Conservation (phyloP, 1,139 yeast genomes). For the Pichia sp. region DNA sequence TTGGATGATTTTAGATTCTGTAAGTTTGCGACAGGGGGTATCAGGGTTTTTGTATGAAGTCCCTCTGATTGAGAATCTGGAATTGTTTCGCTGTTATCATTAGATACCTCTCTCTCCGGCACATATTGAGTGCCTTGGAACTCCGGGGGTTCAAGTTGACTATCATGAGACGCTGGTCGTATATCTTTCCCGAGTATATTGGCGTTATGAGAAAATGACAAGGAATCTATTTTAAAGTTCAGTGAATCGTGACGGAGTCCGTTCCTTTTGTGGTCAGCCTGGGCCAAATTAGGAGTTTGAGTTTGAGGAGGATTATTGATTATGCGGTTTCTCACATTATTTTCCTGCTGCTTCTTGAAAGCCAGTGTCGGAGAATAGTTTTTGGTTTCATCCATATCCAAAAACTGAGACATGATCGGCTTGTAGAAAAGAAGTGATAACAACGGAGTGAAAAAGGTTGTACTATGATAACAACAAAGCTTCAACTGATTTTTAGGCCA, state of each 20-base stretch:
- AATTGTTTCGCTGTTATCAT: neutral
- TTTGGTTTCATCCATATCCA: conserved; percentile 5
- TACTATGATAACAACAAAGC: no score
- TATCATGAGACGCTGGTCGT: neutral
- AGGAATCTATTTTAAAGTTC: neutral
- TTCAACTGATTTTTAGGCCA: no score
- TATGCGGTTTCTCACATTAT: neutral
- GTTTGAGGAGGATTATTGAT: neutral
- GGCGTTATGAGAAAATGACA: neutral
- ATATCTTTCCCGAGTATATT: neutral
- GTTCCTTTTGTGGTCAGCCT: neutral
- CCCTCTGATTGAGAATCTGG: neutral
- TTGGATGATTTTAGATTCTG: neutral
- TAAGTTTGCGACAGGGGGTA: neutral
- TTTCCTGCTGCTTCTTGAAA: conserved; percentile 2
- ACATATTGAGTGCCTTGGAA: neutral
- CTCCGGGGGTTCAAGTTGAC: neutral
- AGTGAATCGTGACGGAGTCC: neutral
- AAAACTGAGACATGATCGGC: conserved; percentile 8
- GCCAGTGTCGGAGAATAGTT: conserved; percentile 8
- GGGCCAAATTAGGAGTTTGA: neutral
- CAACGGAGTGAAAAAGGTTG: no score
- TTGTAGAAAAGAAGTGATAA: neutral
- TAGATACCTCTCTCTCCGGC: neutral
- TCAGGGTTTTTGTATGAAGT: neutral